phyloP scores from a whole-genome alignment of 306 rosid species.

The Cicer pinnatifidum region DNA sequence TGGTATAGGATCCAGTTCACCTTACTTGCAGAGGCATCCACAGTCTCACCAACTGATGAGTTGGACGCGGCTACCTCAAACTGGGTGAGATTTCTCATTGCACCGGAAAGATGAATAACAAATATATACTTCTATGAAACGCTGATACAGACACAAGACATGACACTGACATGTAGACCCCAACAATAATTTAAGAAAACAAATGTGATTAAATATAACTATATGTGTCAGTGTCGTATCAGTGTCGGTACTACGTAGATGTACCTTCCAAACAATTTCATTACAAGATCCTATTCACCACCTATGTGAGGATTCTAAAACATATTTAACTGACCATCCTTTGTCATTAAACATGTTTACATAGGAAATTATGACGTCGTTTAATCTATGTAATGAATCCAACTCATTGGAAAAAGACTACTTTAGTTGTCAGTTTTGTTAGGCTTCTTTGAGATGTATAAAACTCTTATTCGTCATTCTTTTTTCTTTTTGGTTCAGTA shows the following conservation, averaged over 20 bases:
- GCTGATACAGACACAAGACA: too few relatives aligned
- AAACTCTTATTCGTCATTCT: not conserved
- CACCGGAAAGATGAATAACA: slow-evolving; percentile 2
- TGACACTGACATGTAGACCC: too few relatives aligned
- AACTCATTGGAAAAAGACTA: not conserved
- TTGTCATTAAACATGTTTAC: not conserved
- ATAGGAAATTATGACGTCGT: not conserved
- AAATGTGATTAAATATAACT: too few relatives aligned
- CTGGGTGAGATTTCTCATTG: slow-evolving; percentile 70
- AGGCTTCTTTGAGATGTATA: slow-evolving; percentile 12
- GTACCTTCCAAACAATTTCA: not conserved
- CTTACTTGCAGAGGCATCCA: slow-evolving; percentile 92
- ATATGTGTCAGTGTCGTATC: too few relatives aligned
- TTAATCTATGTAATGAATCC: not conserved
- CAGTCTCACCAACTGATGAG: slow-evolving; percentile 84
- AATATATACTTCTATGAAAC: not conserved
- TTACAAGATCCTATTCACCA: slow-evolving; percentile 23
- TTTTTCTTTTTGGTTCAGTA: not conserved
- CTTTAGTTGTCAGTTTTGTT: not conserved
- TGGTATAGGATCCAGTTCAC: slow-evolving; percentile 68
- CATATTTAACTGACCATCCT: slow-evolving; percentile 4
- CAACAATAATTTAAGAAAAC: too few relatives aligned
- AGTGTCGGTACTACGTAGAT: too few relatives aligned
- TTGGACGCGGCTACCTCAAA: slow-evolving; percentile 88
- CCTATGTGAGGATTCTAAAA: slow-evolving; percentile 13